phyloP scores from a whole-genome alignment of 2,329 filamentous ascomycete species.

The Epichloe scottii region DNA sequence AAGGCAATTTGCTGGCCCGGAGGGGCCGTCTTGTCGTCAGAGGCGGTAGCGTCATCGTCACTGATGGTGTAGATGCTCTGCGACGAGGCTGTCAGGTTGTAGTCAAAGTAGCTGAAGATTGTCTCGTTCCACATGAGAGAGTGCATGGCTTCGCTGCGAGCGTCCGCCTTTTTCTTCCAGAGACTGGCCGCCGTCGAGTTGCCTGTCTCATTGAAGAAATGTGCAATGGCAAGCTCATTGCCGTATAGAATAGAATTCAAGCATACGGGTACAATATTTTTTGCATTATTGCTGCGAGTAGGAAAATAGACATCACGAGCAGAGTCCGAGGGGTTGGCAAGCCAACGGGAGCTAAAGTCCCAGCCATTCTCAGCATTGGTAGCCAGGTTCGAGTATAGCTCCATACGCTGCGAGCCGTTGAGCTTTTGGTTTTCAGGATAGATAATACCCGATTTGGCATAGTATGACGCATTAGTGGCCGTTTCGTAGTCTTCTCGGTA shows the following conservation, averaged over 20 bases:
- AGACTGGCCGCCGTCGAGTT: conserved; percentile 34
- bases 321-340: conserved; percentile 44
- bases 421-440: conserved; percentile 40
- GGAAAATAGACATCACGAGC: conserved; percentile 51
- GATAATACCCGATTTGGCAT: conserved; percentile 42
- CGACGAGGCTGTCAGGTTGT: conserved; percentile 46
- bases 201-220: conserved; percentile 38
- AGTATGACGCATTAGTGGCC: conserved; percentile 53
- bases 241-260: conserved; percentile 57
- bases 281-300: conserved; percentile 48
- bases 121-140: conserved; percentile 52
- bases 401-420: conserved; percentile 36
- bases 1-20: conserved; percentile 45
- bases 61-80: conserved; percentile 42
- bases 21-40: conserved; percentile 31
- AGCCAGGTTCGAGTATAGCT: conserved; percentile 49
- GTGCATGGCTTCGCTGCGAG: conserved; percentile 49
- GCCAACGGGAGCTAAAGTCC: conserved; percentile 51
- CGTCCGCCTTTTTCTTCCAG: conserved; percentile 37
- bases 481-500: conserved; percentile 54
- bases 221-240: conserved; percentile 47
- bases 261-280: conserved; percentile 48
- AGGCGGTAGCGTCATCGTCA: conserved; percentile 27
- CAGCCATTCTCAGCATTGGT: conserved; percentile 53
- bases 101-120: conserved; percentile 54